These are phyloP conservation scores for Plantago elongata DNA, from an alignment of 257 asterid species.

Conservation along the genomic window DNA sequence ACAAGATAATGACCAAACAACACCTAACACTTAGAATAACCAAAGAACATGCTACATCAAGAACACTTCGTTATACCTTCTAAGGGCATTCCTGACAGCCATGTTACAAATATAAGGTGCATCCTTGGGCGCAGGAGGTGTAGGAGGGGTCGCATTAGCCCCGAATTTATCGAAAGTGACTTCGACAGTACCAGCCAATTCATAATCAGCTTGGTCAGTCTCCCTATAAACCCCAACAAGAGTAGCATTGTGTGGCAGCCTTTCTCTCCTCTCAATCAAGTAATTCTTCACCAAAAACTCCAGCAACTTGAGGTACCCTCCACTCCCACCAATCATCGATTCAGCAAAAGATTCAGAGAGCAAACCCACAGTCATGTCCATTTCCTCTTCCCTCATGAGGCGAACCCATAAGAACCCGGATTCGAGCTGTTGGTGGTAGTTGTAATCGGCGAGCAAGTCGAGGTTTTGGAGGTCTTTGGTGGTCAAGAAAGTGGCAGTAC, in stretches of 20 bases:
- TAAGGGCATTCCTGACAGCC: conserved; percentile 75
- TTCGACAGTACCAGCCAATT: conserved; percentile 89
- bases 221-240: conserved; percentile 74
- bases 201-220: conserved; percentile 65
- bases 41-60: not conserved
- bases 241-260: conserved; percentile 73
- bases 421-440: conserved; percentile 59
- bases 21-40: not conserved
- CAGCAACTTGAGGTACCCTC: conserved; percentile 55
- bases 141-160: conserved; percentile 70
- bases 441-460: conserved; percentile 43
- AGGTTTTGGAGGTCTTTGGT: conserved; percentile 64
- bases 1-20: not conserved
- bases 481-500: conserved; percentile 35
- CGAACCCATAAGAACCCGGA: conserved; percentile 72
- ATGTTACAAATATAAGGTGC: conserved; percentile 87
- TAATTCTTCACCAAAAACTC: conserved; percentile 77
- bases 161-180: conserved; percentile 63
- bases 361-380: conserved; percentile 59
- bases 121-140: conserved; percentile 75
- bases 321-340: conserved; percentile 55
- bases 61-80: conserved; percentile 46
- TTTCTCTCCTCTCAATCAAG: conserved; percentile 63
- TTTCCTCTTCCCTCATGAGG: conserved; percentile 73
- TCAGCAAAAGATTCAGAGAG: conserved; percentile 86